Evolutionary conservation across 805 yeast genomes (phyloP), one percentile per base, ranked within the genome.

Genomic region (Kluyveromyces starmeri): DNA sequence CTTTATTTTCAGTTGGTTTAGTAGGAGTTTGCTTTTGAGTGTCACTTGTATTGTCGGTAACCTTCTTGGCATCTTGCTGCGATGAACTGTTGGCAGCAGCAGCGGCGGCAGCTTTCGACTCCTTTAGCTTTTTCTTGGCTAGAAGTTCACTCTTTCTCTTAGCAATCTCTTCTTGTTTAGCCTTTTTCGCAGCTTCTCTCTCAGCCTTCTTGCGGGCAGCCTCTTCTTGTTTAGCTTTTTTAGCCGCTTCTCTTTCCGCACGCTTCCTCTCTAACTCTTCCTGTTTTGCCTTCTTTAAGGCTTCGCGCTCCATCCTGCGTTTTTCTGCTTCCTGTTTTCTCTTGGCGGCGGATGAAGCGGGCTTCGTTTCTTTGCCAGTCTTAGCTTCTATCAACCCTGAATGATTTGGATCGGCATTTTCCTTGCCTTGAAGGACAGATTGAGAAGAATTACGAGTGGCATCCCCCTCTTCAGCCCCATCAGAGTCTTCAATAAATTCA

Each of bases 251-350:
- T 18, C 35, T 32, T 16, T 39, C 42, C 7, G 39, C 39, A 28
- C 34, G 33, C 20, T 24, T 36, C 19, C 28, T 39, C 5, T 38
- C 39, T 11, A 16, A 12, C 26, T 39, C 42, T 23, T 36, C 39
- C 18, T 35, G 37, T 24, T 39, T 41, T 7, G 39, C 39, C 20
- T 27, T 33, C 30, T 39, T 42, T 16, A 43, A 32, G 8, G 41
- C 45, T 26, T 43, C 43, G 11, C 29, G 33, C 21, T 41, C 41
- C 27, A 35, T 37, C 14, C 41, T 38, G 25, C 32, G 42, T 28
- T 25, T 31, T 28, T 42, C 43, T 9, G 38, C 42, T 15, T 40
- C 39, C 24, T 41, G 39, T 28, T 32, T 36, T 33, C 44, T 32
- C 32, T 40, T 34, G 4, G 34, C 28, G 11, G 29, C 27, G 3